Base-by-base conservation (phyloP, 2,329 filamentous ascomycete genomes). In the Didymella keratinophila region DNA sequence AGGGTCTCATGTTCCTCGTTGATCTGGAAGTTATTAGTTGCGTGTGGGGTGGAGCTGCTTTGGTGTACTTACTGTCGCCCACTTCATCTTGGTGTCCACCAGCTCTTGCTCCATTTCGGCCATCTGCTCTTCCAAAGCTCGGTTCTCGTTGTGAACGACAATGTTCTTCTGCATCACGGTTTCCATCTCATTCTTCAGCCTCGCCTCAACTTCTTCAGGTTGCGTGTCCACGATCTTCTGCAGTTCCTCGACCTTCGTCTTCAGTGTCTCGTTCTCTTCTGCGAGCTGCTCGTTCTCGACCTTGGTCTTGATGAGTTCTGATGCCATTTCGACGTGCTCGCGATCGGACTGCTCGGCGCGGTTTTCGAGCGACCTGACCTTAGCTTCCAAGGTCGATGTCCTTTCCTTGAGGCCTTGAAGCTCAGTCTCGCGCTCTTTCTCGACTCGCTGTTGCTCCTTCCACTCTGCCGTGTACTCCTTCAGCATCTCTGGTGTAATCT, bases 71-170 rank as follows among this genome's bases (percentile, higher is more conserved):
- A 97, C 94, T 88, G 97, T 92, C 53, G 95, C 95, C 81, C 93
- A 93, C 71, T 87, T 87, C 91, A 99, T 90, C 84, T 99, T 99
- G 1, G 93, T 95, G 74, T 89, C 87, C 63, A 99, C 94, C 65
- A 99, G 81, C 76, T 93, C 88, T 78, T 93, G 91, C 81, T 98
- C 95, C 82, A 98, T 91, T 68, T 97, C 93, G 5, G 87, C 84
- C 84, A 97, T 86, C 71, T 95, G 91, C 73, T 96, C 94, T 78
- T 97, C 93, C 66, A 99, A 80, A 57, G 84, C 86, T 60, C 90
- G 85, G 72, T 98, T 99, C 80, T 97, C 92, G 68, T 96, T 93
- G 71, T 98, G 93, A 8, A 98, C 93, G 71, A 96, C 92, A 62
- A 90, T 86, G 74, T 98, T 98, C 60, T 93, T 87, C 76, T 92